phyloP scores from a whole-genome alignment of 2,329 filamentous ascomycete species.

The Pseudophaeomoniella oleicola region DNA sequence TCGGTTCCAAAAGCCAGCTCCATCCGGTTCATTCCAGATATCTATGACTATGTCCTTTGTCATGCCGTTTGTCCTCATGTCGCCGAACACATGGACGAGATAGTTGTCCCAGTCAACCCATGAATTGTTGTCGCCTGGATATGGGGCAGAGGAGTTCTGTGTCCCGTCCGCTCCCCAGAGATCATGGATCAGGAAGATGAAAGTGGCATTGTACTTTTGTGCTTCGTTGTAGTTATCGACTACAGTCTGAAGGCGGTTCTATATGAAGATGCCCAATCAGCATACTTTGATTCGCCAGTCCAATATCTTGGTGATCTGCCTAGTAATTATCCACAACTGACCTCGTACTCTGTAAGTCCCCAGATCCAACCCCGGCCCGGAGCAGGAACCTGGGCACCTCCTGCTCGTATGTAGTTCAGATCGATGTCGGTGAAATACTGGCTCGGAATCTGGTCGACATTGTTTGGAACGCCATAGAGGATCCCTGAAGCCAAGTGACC shows the following conservation, averaged over 20 bases:
- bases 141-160: background rate
- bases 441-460: slow-evolving; percentile 21
- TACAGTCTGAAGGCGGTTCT: background rate
- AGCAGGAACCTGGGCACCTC: slow-evolving; percentile 14
- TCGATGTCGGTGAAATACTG: slow-evolving; percentile 25
- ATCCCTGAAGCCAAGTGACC: slow-evolving; percentile 25
- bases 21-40: slow-evolving; percentile 41
- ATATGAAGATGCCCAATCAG: background rate
- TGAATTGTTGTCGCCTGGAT: slow-evolving; percentile 1
- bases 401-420: slow-evolving; percentile 25
- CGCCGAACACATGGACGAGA: slow-evolving; percentile 8
- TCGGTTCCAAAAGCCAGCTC: slow-evolving; percentile 22
- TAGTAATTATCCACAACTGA: background rate
- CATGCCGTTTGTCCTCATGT: slow-evolving; percentile 14
- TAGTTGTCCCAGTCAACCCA: slow-evolving; percentile 6
- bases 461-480: slow-evolving; percentile 29
- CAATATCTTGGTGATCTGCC: no score
- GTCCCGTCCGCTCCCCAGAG: slow-evolving; percentile 2
- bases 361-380: slow-evolving; percentile 24
- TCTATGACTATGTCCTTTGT: slow-evolving; percentile 27
- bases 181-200: slow-evolving; percentile 3
- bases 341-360: slow-evolving; percentile 18
- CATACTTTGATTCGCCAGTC: no score
- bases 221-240: slow-evolving; percentile 26
- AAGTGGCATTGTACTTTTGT: background rate